Conservation (phyloP, 306 rosid genomes). For the Casuarina glauca region DNA sequence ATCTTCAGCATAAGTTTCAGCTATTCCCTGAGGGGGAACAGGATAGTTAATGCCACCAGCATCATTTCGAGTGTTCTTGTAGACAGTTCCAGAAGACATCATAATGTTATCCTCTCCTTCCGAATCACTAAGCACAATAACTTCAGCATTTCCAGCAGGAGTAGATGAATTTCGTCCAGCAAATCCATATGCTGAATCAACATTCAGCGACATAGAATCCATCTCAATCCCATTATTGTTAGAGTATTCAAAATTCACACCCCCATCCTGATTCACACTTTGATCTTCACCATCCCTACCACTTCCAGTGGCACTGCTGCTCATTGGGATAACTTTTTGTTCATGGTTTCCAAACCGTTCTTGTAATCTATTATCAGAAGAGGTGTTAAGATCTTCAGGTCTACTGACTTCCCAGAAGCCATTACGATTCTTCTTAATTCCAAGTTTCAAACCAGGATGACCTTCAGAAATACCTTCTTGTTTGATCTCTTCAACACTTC, state of each 20-base stretch:
- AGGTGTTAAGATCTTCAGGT: constrained; percentile 62
- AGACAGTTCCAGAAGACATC: constrained; percentile 48
- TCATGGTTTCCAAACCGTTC: constrained; percentile 57
- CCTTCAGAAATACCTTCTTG: constrained; percentile 81
- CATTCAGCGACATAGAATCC: constrained; percentile 63
- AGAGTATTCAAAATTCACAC: constrained; percentile 60
- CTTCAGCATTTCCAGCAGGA: constrained; percentile 54
- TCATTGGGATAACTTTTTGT: constrained; percentile 82
- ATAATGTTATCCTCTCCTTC: constrained; percentile 74
- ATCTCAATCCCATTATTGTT: constrained; percentile 71
- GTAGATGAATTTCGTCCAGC: constrained; percentile 49
- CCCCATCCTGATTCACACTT: constrained; percentile 85
- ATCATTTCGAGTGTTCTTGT: constrained; percentile 46
- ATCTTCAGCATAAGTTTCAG: constrained; percentile 65
- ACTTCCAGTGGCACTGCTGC: constrained; percentile 92
- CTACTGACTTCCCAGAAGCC: constrained; percentile 88
- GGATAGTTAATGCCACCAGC: constrained; percentile 53
- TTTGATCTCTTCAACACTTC: constrained; percentile 69
- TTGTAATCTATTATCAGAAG: constrained; percentile 57
- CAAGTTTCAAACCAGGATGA: constrained; percentile 69
- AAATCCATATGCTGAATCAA: constrained; percentile 65
- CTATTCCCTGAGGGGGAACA: constrained; percentile 53
- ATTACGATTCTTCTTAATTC: constrained; percentile 68
- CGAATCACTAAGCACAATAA: constrained; percentile 90
- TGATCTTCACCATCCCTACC: constrained; percentile 89